Evolutionary conservation across 2,329 filamentous ascomycete genomes (phyloP).

Genomic region (Penicillium glabrum): DNA sequence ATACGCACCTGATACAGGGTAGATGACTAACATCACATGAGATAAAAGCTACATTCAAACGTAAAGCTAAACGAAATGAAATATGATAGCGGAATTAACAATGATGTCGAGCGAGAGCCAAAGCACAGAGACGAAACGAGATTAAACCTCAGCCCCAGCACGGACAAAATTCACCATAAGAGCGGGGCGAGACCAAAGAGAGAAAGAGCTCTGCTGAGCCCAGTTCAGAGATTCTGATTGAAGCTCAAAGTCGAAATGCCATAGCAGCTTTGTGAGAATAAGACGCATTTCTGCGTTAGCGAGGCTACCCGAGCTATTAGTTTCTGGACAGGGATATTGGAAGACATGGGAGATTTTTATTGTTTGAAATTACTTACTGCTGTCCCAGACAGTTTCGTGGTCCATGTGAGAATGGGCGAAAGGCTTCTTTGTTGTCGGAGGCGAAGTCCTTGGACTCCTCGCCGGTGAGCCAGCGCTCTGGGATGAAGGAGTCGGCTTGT

Average conservation of each 20-base stretch:
- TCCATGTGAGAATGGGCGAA: conserved; percentile 33
- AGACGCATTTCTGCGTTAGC: conserved; percentile 41
- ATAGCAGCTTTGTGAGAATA: conserved; percentile 38
- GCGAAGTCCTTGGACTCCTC: conserved; percentile 16
- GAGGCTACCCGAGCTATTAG: conserved; percentile 22
- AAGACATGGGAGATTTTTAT: neutral
- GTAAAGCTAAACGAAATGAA: neutral
- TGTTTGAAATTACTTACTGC: conserved; percentile 12
- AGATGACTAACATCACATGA: neutral
- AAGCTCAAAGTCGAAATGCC: conserved; percentile 40
- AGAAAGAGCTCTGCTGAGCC: conserved; percentile 32
- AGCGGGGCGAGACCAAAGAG: conserved; percentile 38
- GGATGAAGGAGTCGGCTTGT: conserved; percentile 23
- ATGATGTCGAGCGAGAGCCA: neutral
- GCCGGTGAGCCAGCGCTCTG: conserved; percentile 32
- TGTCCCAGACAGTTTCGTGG: conserved; percentile 32
- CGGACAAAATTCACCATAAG: conserved; percentile 28
- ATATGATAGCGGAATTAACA: neutral
- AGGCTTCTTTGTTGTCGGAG: conserved; percentile 30
- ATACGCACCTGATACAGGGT: neutral
- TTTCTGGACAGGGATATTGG: neutral
- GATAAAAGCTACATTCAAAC: neutral
- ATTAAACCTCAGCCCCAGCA: neutral
- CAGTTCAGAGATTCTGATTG: conserved; percentile 25
- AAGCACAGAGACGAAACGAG: neutral